These are phyloP conservation scores for Pogostemon cablin DNA, from an alignment of 257 asterid species.

Conservation along the genomic window DNA sequence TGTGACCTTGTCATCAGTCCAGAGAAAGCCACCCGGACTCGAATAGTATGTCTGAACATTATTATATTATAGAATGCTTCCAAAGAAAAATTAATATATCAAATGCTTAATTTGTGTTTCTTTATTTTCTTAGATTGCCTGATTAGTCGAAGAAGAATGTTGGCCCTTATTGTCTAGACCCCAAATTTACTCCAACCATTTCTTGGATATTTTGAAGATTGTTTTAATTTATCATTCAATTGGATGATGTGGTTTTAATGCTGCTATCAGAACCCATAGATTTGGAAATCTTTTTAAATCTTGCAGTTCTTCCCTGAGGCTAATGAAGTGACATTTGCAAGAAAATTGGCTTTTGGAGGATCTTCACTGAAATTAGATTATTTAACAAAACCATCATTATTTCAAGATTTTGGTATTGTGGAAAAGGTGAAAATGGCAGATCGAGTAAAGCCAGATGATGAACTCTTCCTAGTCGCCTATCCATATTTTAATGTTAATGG, in stretches of 20 bases:
- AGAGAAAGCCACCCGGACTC: constrained; percentile 69
- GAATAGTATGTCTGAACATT: constrained; percentile 61
- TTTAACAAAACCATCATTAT: constrained; percentile 86
- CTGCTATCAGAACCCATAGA: too few relatives aligned
- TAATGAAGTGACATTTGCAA: constrained; percentile 79
- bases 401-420: constrained; percentile 82
- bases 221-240: too few relatives aligned
- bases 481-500: constrained; percentile 94
- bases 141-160: too few relatives aligned
- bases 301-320: constrained; percentile 96
- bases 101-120: background rate
- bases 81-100: background rate
- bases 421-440: constrained; percentile 77
- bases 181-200: too few relatives aligned
- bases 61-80: background rate
- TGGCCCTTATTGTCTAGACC: too few relatives aligned
- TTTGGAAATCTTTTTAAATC: background rate
- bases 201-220: too few relatives aligned
- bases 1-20: constrained; percentile 69
- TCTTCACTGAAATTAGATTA: constrained; percentile 80
- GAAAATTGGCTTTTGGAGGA: constrained; percentile 73
- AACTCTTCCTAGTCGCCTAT: constrained; percentile 82
- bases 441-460: constrained; percentile 84
- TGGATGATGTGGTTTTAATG: too few relatives aligned
- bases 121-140: background rate